Percentiles rank a stretch among this genome's conserved stretches.
Evolutionary conservation across 352 stramenopile genomes (phyloP).

Genomic region (Aphanomyces euteiches): DNA sequence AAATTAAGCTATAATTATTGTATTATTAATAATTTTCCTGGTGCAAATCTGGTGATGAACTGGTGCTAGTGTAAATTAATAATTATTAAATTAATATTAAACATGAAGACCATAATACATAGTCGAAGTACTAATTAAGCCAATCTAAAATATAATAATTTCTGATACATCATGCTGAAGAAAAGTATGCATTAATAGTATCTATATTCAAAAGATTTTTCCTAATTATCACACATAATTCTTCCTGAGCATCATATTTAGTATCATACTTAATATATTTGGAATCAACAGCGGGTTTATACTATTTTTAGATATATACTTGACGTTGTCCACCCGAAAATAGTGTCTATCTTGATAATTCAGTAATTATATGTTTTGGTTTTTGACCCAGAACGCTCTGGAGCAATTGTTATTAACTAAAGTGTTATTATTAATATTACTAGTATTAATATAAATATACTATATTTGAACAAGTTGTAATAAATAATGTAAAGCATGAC

Average conservation of each 20-base stretch:
- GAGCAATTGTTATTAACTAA: background rate
- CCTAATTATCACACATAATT: conserved; percentile 8
- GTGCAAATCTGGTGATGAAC: conserved; percentile 1
- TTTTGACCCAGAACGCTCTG: too few species aligned
- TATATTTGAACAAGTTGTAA: background rate
- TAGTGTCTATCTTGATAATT: background rate
- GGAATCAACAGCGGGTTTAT: background rate
- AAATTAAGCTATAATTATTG: conserved; percentile 1
- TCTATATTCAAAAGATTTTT: conserved; percentile 7
- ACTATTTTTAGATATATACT: conserved; percentile 14
- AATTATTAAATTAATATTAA: conserved; percentile 7
- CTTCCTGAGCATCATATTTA: conserved; percentile 2
- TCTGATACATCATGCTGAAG: too few species aligned
- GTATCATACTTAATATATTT: conserved; percentile 8
- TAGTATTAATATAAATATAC: background rate
- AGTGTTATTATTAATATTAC: background rate
- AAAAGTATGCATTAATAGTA: conserved; percentile 17
- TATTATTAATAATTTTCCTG: conserved; percentile 1
- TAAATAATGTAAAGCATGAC: background rate
- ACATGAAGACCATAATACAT: background rate
- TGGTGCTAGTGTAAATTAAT: conserved; percentile 2
- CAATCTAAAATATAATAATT: background rate
- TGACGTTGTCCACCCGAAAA: too few species aligned
- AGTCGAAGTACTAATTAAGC: conserved; percentile 1
- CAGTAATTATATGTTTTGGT: too few species aligned